Evolutionary conservation across 2,329 filamentous ascomycete species (phyloP).

Genomic region (Diaporthe nobilis): DNA sequence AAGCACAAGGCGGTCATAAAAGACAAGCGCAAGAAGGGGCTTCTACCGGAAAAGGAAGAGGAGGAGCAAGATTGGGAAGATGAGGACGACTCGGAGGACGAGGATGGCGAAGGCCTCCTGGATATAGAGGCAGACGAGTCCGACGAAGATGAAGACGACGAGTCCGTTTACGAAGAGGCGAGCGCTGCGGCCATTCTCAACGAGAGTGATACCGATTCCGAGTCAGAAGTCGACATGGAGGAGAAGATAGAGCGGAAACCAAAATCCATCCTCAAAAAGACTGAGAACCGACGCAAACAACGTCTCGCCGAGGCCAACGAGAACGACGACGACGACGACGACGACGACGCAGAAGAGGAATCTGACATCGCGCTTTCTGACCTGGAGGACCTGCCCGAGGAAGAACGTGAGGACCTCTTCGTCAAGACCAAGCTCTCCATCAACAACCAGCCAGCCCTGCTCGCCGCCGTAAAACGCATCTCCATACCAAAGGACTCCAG

Average conservation of each 20-base stretch:
- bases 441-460: conserved; percentile 94
- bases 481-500: conserved; percentile 75
- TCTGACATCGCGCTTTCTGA: conserved; percentile 83
- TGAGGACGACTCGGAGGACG: conserved; percentile 54
- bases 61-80: conserved; percentile 52
- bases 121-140: conserved; percentile 45
- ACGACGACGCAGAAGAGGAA: conserved; percentile 85
- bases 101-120: conserved; percentile 44
- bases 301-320: conserved; percentile 59
- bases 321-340: conserved; percentile 76
- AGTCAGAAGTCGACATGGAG: conserved; percentile 84
- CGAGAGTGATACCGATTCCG: conserved; percentile 70
- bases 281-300: conserved; percentile 54
- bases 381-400: conserved; percentile 80
- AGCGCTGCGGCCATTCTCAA: conserved; percentile 63
- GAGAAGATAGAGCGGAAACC: conserved; percentile 71
- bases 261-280: conserved; percentile 59
- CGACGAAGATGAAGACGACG: conserved; percentile 49
- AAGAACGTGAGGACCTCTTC: conserved; percentile 84
- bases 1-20: conserved; percentile 57
- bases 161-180: conserved; percentile 44
- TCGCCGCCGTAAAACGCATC: conserved; percentile 84
- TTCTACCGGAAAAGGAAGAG: conserved; percentile 45
- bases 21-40: conserved; percentile 55
- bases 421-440: conserved; percentile 95